Evolutionary conservation across 73 alveolate species (phyloP).

Genomic region (Stentor coeruleus): DNA sequence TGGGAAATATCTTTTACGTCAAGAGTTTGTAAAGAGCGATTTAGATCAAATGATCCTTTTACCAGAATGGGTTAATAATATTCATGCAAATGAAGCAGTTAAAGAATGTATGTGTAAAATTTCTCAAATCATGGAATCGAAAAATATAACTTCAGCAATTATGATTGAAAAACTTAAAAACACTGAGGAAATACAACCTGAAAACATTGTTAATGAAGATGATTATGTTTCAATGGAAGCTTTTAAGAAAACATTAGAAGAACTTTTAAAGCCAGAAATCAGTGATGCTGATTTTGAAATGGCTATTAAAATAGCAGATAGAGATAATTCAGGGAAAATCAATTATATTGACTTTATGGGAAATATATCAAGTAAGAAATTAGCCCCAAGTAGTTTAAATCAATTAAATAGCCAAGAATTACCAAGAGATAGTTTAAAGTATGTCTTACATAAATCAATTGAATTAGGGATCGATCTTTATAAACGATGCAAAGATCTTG

Average conservation of each 20-base stretch:
- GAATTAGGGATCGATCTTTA: constrained; percentile 43
- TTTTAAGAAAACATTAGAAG: not conserved
- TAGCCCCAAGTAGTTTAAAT: not conserved
- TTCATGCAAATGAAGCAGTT: not conserved
- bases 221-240: not conserved
- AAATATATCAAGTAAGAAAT: not conserved
- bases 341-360: not conserved
- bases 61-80: constrained; percentile 14
- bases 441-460: constrained; percentile 35
- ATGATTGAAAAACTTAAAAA: not conserved
- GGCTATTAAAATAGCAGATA: not conserved
- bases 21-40: not conserved
- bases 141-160: not conserved
- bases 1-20: not conserved
- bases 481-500: constrained; percentile 30
- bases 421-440: constrained; percentile 41
- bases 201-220: too few relatives aligned
- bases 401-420: not conserved
- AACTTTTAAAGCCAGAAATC: not conserved
- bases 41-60: not conserved
- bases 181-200: not conserved
- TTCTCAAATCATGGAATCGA: not conserved
- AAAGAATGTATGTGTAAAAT: not conserved
- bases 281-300: not conserved
- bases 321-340: not conserved